A percentile compares a stretch with the other conserved stretches of the same genome.
Conservation (phyloP, 352 stramenopile species). For the Phytophthora cactorum region DNA sequence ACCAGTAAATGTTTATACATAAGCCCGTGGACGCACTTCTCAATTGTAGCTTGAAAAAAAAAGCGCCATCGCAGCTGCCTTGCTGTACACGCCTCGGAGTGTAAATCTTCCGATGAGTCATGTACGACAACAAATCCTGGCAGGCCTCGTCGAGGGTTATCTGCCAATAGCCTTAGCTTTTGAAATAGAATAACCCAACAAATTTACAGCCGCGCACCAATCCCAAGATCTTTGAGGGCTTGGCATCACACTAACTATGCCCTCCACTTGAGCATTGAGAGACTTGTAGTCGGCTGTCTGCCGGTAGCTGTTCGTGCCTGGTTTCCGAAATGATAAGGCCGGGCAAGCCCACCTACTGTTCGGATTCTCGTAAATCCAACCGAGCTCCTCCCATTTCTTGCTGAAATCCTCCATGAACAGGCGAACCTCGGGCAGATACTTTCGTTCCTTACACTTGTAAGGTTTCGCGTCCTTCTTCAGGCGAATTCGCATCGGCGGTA, state of each 20-base stretch:
- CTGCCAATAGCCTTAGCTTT: conserved; percentile 26
- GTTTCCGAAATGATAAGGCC: conserved; percentile 3
- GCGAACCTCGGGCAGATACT: conserved; percentile 8
- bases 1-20: too few relatives aligned
- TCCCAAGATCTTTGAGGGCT: conserved; percentile 11
- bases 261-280: conserved; percentile 11
- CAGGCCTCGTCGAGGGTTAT: conserved; percentile 14
- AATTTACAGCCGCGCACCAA: conserved; percentile 8
- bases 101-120: too few relatives aligned
- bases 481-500: conserved; percentile 16
- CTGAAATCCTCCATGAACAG: conserved; percentile 18
- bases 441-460: conserved; percentile 19
- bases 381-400: background rate
- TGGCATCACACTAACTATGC: conserved; percentile 20
- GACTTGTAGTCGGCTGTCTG: conserved; percentile 19
- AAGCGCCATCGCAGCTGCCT: too few relatives aligned
- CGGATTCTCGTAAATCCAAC: conserved; percentile 19
- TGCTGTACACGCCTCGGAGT: too few relatives aligned
- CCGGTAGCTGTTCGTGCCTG: background rate
- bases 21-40: too few relatives aligned
- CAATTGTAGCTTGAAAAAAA: too few relatives aligned
- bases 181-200: conserved; percentile 20
- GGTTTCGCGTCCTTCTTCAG: conserved; percentile 16
- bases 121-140: too few relatives aligned
- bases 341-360: conserved; percentile 15